These are phyloP conservation scores for Cardiospermum halicacabum DNA, from an alignment of 345 rosid genomes.

Conservation along the genomic window DNA sequence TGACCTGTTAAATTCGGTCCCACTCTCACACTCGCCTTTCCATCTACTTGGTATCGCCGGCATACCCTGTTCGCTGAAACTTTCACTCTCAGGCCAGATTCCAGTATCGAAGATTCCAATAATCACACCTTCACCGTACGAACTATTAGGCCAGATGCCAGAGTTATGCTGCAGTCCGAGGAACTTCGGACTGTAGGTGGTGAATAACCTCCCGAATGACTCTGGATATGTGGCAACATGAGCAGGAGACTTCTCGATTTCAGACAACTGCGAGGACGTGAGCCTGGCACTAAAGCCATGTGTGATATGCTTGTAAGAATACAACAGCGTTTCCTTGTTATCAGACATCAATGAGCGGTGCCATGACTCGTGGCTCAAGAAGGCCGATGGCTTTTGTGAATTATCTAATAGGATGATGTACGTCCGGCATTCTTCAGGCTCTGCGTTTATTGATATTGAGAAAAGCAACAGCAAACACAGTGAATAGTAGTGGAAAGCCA, in stretches of 20 bases:
- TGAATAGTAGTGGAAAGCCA: not conserved
- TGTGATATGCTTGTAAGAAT: constrained; percentile 33
- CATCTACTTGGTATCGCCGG: constrained; percentile 20
- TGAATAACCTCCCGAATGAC: constrained; percentile 31
- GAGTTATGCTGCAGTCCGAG: constrained; percentile 23
- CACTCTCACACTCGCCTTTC: constrained; percentile 35
- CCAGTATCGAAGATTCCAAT: constrained; percentile 31
- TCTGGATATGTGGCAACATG: constrained; percentile 30
- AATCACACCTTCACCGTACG: constrained; percentile 25
- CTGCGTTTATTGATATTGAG: not conserved
- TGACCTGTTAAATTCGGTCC: constrained; percentile 10
- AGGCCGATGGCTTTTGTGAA: constrained; percentile 27
- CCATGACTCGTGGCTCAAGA: constrained; percentile 27
- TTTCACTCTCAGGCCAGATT: constrained; percentile 30
- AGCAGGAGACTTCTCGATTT: constrained; percentile 33
- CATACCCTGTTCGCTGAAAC: constrained; percentile 26
- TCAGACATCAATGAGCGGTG: constrained; percentile 15
- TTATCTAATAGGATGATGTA: constrained; percentile 33
- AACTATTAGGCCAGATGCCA: constrained; percentile 26
- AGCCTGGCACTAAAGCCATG: constrained; percentile 46
- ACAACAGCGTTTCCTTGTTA: constrained; percentile 19
- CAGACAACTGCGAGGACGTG: constrained; percentile 27
- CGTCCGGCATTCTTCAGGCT: constrained; percentile 17
- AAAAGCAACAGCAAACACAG: not conserved
- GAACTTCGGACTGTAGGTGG: constrained; percentile 33